Conservation (phyloP, 1,284 basidiomycete species). For the Austropuccinia psidii region DNA sequence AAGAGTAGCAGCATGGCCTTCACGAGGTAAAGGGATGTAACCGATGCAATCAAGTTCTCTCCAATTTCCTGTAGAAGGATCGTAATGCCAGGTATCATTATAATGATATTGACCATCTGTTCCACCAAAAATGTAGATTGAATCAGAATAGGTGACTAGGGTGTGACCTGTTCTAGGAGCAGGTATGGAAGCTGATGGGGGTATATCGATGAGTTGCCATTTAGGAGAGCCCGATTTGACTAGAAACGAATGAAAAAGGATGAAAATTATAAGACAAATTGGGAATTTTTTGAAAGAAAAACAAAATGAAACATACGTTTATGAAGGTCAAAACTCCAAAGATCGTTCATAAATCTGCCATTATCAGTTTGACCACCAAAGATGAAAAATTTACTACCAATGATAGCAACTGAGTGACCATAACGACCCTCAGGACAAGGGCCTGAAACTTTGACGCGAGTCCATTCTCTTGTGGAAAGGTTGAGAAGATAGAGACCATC, state of each 20-base stretch:
- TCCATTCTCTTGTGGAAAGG: slow-evolving; percentile 88
- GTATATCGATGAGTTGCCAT: slow-evolving; percentile 44
- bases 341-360: slow-evolving; percentile 72
- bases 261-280: slow-evolving; percentile 23
- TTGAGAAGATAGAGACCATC: slow-evolving; percentile 93
- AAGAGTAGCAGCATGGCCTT: slow-evolving; percentile 91
- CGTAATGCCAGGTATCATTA: slow-evolving; percentile 98
- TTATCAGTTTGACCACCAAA: slow-evolving; percentile 98
- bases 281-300: neutral
- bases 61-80: slow-evolving; percentile 74
- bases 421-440: slow-evolving; percentile 78
- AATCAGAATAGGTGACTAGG: slow-evolving; percentile 74
- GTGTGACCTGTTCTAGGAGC: slow-evolving; percentile 88
- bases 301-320: slow-evolving; percentile 58
- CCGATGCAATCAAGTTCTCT: slow-evolving; percentile 92
- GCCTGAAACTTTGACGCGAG: slow-evolving; percentile 67
- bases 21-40: slow-evolving; percentile 89
- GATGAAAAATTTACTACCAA: slow-evolving; percentile 82
- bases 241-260: slow-evolving; percentile 44
- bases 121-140: slow-evolving; percentile 87
- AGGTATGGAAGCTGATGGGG: slow-evolving; percentile 70
- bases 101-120: slow-evolving; percentile 98
- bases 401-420: slow-evolving; percentile 90
- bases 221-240: slow-evolving; percentile 50
- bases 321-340: slow-evolving; percentile 95